A percentile compares a stretch with the other conserved stretches of the same genome.
These are phyloP conservation scores for Monilinia polystroma DNA, from an alignment of 2,329 filamentous ascomycete genomes.

Conservation along the genomic window DNA sequence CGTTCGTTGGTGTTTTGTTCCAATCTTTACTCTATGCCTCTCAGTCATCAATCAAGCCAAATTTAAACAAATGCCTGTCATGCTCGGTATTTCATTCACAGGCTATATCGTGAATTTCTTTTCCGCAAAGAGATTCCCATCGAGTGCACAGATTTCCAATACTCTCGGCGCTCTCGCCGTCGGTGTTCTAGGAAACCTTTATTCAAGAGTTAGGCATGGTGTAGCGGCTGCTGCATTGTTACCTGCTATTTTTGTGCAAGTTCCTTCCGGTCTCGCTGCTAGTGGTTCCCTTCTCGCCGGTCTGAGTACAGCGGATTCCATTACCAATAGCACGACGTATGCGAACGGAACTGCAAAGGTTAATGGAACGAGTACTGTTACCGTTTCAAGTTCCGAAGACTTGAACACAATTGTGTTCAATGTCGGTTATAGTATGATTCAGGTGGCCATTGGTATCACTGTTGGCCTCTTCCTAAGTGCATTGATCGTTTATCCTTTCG, in stretches of 20 bases:
- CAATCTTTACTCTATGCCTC: conserved; percentile 69
- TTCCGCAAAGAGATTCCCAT: conserved; percentile 61
- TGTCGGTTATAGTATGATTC: conserved; percentile 45
- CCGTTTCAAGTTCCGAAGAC: conserved; percentile 30
- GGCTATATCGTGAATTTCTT: conserved; percentile 79
- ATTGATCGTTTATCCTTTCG: conserved; percentile 45
- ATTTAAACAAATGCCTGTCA: conserved; percentile 75
- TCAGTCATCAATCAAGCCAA: conserved; percentile 78
- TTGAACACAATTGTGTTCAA: conserved; percentile 44
- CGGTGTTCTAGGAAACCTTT: conserved; percentile 74
- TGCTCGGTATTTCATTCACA: conserved; percentile 69
- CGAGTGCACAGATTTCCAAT: conserved; percentile 72
- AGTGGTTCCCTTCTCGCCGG: conserved; percentile 59
- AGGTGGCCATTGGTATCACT: conserved; percentile 46
- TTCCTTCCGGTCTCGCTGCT: conserved; percentile 61
- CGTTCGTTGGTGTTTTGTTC: conserved; percentile 69
- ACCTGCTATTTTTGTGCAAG: conserved; percentile 77
- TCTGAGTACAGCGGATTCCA: conserved; percentile 55
- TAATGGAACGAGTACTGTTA: conserved; percentile 35
- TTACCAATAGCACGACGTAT: conserved; percentile 43
- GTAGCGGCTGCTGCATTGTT: conserved; percentile 82
- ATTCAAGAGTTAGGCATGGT: conserved; percentile 59
- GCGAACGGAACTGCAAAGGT: conserved; percentile 36
- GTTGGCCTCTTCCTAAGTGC: conserved; percentile 45
- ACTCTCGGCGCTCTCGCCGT: conserved; percentile 75